Conservation (phyloP, 345 rosid genomes). For the Laguncularia racemosa region DNA sequence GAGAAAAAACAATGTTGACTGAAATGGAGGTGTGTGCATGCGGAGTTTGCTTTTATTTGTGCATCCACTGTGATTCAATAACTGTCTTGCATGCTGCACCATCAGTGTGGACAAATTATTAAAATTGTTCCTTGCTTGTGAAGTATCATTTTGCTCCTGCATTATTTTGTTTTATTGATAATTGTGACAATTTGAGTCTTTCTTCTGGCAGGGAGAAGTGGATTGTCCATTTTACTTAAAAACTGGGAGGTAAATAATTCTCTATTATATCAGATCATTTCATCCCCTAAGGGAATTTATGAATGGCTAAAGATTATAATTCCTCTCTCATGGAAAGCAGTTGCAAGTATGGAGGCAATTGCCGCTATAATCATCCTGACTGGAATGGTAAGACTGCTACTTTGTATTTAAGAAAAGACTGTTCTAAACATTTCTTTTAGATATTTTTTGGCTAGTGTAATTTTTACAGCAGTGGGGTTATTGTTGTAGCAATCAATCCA, state of each 20-base stretch:
- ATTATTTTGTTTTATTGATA: background rate
- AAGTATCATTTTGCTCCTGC: no score
- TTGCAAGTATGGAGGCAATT: conserved; percentile 90
- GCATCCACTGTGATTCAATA: no score
- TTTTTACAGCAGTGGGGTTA: background rate
- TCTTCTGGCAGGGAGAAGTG: conserved; percentile 63
- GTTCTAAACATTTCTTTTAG: background rate
- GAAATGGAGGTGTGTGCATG: no score
- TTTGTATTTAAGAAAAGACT: background rate
- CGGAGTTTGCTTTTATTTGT: no score
- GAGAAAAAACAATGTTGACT: no score
- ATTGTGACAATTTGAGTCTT: conserved; percentile 6
- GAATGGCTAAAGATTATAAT: background rate
- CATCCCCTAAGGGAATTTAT: background rate
- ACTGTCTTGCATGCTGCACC: no score
- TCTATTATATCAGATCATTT: background rate
- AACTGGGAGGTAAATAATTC: conserved; percentile 72
- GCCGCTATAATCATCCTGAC: conserved; percentile 97
- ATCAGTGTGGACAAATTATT: no score
- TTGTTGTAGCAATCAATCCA: conserved; percentile 49
- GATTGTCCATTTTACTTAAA: conserved; percentile 94
- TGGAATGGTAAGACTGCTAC: conserved; percentile 47
- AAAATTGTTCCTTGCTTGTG: no score
- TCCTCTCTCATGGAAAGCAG: conserved; percentile 27
- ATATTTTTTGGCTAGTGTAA: no score